These are phyloP conservation scores for Debaryomyces hansenii DNA, from an alignment of 805 yeast species.

Conservation along the genomic window DNA sequence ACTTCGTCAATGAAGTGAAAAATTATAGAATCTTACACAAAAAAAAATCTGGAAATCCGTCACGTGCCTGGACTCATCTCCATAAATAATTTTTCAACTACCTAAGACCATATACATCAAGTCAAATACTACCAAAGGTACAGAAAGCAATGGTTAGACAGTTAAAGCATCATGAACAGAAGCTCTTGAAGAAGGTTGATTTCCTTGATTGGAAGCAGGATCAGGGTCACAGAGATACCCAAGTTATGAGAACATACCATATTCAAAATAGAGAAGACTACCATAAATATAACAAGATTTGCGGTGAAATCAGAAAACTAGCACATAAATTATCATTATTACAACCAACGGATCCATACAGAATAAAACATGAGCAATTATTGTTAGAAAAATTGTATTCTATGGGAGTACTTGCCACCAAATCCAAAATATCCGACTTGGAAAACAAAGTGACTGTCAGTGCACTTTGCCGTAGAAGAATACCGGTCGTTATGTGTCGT, in stretches of 20 bases:
- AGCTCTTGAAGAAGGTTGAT: constrained; percentile 91
- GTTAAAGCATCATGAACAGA: constrained; percentile 93
- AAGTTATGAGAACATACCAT: constrained; percentile 92
- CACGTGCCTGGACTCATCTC: not conserved
- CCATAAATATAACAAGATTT: constrained; percentile 86
- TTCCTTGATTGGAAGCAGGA: constrained; percentile 98
- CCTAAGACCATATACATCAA: no score
- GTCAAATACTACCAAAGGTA: no score
- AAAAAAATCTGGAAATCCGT: not conserved
- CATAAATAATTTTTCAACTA: not conserved
- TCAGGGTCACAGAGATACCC: constrained; percentile 92
- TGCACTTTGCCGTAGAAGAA: constrained; percentile 86
- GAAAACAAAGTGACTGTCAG: constrained; percentile 92
- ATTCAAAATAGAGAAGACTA: constrained; percentile 94
- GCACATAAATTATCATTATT: constrained; percentile 84
- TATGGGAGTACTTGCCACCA: constrained; percentile 88
- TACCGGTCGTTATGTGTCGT: constrained; percentile 93
- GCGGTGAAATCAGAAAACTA: constrained; percentile 87
- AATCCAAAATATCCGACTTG: constrained; percentile 84
- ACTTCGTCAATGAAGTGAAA: not conserved
- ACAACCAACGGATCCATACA: constrained; percentile 82
- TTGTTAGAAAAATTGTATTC: constrained; percentile 81
- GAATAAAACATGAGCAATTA: constrained; percentile 85
- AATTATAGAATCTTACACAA: constrained; percentile 1
- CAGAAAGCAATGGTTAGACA: constrained; percentile 67